A percentile compares a stretch with the other conserved stretches of the same genome.
Conservation (phyloP, 2,329 filamentous ascomycete genomes). For the Metarhizium robertsii region DNA sequence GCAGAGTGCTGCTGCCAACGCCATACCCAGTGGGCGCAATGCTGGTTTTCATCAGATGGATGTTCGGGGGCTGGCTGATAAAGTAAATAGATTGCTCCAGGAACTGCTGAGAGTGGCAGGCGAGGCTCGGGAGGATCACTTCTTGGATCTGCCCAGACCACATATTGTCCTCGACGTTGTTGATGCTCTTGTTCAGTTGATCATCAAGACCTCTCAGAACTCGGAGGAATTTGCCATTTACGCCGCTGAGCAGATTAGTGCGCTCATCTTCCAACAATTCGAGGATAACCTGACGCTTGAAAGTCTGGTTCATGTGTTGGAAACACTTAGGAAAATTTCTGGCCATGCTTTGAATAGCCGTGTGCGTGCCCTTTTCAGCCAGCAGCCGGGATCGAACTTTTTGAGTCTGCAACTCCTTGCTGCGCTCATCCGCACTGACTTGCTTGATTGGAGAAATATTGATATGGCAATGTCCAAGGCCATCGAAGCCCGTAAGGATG, state of each 20-base stretch:
- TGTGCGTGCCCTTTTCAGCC: conserved; percentile 45
- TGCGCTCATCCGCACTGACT: conserved; percentile 48
- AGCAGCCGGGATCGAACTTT: conserved; percentile 46
- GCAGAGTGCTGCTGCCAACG: conserved; percentile 28
- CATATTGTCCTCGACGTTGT: conserved; percentile 53
- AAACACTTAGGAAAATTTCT: conserved; percentile 50
- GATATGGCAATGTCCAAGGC: conserved; percentile 66
- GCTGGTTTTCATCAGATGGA: conserved; percentile 41
- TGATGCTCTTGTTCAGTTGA: conserved; percentile 50
- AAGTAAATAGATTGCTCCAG: conserved; percentile 47
- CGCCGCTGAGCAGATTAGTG: conserved; percentile 50
- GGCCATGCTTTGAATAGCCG: conserved; percentile 44
- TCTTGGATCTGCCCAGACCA: conserved; percentile 46
- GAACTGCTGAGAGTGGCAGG: conserved; percentile 47
- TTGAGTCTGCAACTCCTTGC: conserved; percentile 48
- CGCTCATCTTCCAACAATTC: conserved; percentile 43
- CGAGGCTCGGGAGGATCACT: conserved; percentile 49
- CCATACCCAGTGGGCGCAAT: conserved; percentile 41
- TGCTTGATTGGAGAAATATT: conserved; percentile 54
- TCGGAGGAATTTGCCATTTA: conserved; percentile 51
- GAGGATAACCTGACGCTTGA: conserved; percentile 50
- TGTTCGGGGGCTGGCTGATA: conserved; percentile 40
- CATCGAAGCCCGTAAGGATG: conserved; percentile 59
- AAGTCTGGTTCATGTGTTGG: conserved; percentile 52
- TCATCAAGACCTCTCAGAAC: conserved; percentile 53